A percentile compares a stretch with the other conserved stretches of the same genome.
phyloP scores from a whole-genome alignment of 75 land plant genomes.

The Gnetum montanum region DNA sequence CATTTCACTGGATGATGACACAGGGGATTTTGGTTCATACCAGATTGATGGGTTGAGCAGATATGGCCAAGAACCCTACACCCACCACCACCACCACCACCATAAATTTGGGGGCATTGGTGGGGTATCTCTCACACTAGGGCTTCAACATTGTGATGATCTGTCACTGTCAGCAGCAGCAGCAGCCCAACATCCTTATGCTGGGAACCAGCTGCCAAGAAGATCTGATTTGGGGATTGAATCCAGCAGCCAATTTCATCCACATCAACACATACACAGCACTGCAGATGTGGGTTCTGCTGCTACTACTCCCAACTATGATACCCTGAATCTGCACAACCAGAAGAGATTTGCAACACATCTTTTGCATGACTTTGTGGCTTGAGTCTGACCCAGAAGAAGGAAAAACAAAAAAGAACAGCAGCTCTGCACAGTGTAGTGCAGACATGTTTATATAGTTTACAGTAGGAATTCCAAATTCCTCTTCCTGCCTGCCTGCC shows the following conservation, averaged over 20 bases:
- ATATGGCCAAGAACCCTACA: conserved; percentile 19
- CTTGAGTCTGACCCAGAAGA: background rate
- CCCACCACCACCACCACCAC: too few relatives aligned
- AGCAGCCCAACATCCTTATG: background rate
- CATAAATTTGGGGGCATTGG: conserved; percentile 22
- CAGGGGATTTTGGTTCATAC: conserved; percentile 21
- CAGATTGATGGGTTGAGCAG: conserved; percentile 35
- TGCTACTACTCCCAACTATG: background rate
- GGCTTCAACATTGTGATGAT: conserved; percentile 49
- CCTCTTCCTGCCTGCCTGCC: too few relatives aligned
- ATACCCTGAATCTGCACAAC: background rate
- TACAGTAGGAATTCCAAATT: too few relatives aligned
- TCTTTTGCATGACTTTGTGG: conserved; percentile 4
- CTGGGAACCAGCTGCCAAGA: background rate
- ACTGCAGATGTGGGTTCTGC: conserved; percentile 1
- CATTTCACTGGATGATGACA: conserved; percentile 3
- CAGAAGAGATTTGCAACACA: background rate
- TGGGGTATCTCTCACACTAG: conserved; percentile 60
- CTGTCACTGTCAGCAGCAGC: conserved; percentile 4
- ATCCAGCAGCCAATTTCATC: too few relatives aligned
- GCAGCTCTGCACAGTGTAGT: too few relatives aligned
- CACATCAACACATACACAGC: background rate
- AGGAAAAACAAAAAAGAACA: too few relatives aligned
- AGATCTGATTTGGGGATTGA: background rate
- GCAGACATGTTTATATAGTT: too few relatives aligned